These are phyloP conservation scores for Raffaelea albimanens DNA, from an alignment of 2,329 filamentous ascomycete species.

Conservation along the genomic window DNA sequence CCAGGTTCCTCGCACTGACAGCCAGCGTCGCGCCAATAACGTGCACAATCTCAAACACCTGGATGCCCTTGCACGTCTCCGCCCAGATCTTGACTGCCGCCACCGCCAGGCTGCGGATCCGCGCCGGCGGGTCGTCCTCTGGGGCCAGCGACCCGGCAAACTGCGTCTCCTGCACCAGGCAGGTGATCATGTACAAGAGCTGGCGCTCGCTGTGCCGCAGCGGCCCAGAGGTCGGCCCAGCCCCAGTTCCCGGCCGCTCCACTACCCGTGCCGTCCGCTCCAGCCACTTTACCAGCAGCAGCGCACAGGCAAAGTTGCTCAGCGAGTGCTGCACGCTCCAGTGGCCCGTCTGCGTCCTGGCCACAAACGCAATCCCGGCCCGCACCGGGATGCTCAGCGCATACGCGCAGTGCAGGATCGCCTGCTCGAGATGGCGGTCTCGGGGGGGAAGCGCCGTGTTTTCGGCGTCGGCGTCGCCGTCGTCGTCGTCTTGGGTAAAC, in stretches of 20 bases:
- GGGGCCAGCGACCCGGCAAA: background rate
- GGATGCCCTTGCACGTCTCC: background rate
- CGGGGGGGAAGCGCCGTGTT: background rate
- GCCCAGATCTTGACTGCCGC: background rate
- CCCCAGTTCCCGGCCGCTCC: background rate
- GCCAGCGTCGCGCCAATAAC: background rate
- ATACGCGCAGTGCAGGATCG: constrained; percentile 1
- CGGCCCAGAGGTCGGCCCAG: background rate
- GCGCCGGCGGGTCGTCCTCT: background rate
- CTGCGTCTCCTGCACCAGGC: constrained; percentile 2
- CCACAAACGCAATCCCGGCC: constrained; percentile 4
- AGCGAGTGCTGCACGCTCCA: constrained; percentile 5
- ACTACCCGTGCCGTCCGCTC: background rate
- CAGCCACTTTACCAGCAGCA: constrained; percentile 1
- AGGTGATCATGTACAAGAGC: constrained; percentile 2
- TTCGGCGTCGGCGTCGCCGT: no score
- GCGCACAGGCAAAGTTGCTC: constrained; percentile 2
- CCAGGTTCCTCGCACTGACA: no score
- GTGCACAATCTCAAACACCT: background rate
- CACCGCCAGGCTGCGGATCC: background rate
- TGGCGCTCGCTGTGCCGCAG: background rate
- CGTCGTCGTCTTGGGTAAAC: background rate
- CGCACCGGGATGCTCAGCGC: constrained; percentile 3
- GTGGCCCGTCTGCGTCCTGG: constrained; percentile 1
- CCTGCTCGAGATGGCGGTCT: background rate